Evolutionary conservation across 2,329 filamentous ascomycete genomes (phyloP).

Genomic region (Eutypa lata): DNA sequence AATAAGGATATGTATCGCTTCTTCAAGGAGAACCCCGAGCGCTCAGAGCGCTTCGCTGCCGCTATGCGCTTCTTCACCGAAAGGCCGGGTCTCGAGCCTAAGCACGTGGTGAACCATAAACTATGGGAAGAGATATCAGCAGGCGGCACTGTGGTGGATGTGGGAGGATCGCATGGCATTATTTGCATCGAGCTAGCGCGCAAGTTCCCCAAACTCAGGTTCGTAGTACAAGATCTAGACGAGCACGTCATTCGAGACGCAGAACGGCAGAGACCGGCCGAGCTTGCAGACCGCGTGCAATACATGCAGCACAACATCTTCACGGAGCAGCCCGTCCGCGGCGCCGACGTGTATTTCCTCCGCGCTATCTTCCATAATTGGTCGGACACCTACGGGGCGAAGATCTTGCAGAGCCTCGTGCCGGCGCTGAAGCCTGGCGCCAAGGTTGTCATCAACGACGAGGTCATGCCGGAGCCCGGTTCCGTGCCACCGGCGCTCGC

Average conservation of each 20-base stretch:
- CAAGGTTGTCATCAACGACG: slow-evolving; percentile 25
- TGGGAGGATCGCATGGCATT: slow-evolving; percentile 10
- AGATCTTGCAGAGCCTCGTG: slow-evolving; percentile 32
- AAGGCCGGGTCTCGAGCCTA: slow-evolving; percentile 51
- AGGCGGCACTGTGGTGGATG: slow-evolving; percentile 9
- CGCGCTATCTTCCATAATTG: slow-evolving; percentile 45
- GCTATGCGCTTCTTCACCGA: slow-evolving; percentile 53
- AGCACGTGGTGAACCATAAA: slow-evolving; percentile 51
- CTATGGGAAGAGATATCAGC: slow-evolving; percentile 43
- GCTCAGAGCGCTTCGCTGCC: slow-evolving; percentile 48
- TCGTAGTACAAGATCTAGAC: slow-evolving; percentile 52
- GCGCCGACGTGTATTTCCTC: slow-evolving; percentile 40
- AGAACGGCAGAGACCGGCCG: slow-evolving; percentile 36
- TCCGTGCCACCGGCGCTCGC: slow-evolving; percentile 1
- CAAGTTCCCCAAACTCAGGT: slow-evolving; percentile 37
- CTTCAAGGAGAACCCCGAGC: slow-evolving; percentile 41
- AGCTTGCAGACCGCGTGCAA: slow-evolving; percentile 10
- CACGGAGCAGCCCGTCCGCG: slow-evolving; percentile 34
- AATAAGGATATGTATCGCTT: slow-evolving; percentile 51
- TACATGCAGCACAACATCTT: slow-evolving; percentile 41
- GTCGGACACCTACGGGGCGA: slow-evolving; percentile 34
- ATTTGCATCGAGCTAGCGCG: slow-evolving; percentile 9
- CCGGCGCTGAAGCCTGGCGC: slow-evolving; percentile 37
- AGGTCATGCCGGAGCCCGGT: slow-evolving; percentile 3
- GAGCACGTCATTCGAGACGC: slow-evolving; percentile 42